Conservation (phyloP, 768 basidiomycete species). For the Boletus subcaerulescens region DNA sequence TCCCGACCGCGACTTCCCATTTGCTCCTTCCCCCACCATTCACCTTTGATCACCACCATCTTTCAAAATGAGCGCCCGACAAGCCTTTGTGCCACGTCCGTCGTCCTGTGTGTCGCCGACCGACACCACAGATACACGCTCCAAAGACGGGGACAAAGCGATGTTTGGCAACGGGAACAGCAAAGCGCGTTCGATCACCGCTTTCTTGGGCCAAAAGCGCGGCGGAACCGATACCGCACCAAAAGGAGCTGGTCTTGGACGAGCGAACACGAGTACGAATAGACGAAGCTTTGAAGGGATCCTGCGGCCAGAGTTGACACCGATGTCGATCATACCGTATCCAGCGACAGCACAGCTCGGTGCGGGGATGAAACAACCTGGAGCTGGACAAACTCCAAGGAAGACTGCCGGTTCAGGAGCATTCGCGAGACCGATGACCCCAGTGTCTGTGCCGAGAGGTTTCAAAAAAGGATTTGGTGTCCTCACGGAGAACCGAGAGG, state of each 20-base stretch:
- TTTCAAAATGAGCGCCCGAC: conserved; percentile 25
- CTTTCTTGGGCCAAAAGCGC: conserved; percentile 21
- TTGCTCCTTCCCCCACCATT: background rate
- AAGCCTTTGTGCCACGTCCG: conserved; percentile 24
- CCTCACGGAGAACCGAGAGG: conserved; percentile 3
- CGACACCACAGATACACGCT: conserved; percentile 1
- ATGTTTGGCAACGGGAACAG: conserved; percentile 4
- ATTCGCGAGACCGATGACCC: conserved; percentile 19
- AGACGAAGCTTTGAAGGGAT: conserved; percentile 27
- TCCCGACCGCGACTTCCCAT: background rate
- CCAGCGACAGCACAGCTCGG: conserved; percentile 6
- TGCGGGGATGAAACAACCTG: conserved; percentile 1
- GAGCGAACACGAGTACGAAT: background rate
- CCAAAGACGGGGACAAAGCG: conserved; percentile 7
- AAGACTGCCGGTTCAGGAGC: conserved; percentile 6
- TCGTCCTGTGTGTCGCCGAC: conserved; percentile 9
- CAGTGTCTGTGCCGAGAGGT: conserved; percentile 13
- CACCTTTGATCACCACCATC: background rate
- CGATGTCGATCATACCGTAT: conserved; percentile 25
- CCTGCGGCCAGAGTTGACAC: conserved; percentile 17
- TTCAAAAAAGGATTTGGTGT: conserved; percentile 7
- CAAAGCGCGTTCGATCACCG: conserved; percentile 21
- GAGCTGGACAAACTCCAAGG: conserved; percentile 19
- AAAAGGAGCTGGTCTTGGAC: conserved; percentile 5
- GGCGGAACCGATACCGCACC: background rate